A percentile compares a stretch with the other conserved stretches of the same genome.
phyloP scores from a whole-genome alignment of 345 rosid species.

The Laguncularia racemosa region DNA sequence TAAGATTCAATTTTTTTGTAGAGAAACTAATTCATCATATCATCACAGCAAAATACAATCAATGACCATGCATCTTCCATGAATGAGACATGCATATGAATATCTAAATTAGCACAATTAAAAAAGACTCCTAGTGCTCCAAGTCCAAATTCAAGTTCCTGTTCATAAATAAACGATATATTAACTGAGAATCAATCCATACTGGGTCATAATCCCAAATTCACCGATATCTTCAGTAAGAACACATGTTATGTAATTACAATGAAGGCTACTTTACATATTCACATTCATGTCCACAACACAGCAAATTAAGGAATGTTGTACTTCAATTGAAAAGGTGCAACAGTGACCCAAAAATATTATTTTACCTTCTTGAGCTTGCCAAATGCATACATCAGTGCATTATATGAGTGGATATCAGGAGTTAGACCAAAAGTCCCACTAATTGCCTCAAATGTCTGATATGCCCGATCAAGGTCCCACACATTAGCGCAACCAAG shows the following conservation, averaged over 20 bases:
- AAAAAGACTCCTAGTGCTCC: no score
- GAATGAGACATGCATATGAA: not conserved
- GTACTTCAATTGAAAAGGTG: constrained; percentile 1
- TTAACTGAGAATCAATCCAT: no score
- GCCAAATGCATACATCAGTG: constrained; percentile 77
- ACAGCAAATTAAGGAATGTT: not conserved
- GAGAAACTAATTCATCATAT: not conserved
- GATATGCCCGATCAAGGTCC: constrained; percentile 95
- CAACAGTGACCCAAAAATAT: constrained; percentile 8
- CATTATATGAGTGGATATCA: constrained; percentile 79
- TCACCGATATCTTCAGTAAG: no score
- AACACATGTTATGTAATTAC: no score
- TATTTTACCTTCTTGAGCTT: constrained; percentile 73
- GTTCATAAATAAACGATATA: no score
- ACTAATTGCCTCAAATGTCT: constrained; percentile 87
- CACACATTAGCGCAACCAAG: constrained; percentile 90
- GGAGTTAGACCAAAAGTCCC: constrained; percentile 71
- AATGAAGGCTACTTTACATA: no score
- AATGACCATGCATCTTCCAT: not conserved
- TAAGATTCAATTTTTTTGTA: not conserved
- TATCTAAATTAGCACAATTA: no score
- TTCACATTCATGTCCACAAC: not conserved
- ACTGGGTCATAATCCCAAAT: no score
- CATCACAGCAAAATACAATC: not conserved
- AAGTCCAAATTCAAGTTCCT: no score